Conservation (phyloP, 1,284 basidiomycete genomes). For the Trametes hirsuta region DNA sequence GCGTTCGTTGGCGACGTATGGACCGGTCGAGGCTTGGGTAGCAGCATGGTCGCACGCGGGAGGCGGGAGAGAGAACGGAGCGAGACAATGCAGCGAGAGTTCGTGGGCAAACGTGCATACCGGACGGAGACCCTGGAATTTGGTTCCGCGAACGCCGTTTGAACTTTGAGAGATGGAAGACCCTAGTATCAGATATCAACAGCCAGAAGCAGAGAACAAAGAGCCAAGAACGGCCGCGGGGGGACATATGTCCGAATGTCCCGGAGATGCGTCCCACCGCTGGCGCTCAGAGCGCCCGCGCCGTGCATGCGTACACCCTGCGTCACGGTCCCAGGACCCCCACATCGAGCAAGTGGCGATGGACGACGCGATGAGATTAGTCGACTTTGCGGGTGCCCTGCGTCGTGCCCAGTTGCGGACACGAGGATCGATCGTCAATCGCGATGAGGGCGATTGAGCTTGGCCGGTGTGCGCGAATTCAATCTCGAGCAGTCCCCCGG, state of each 20-base stretch:
- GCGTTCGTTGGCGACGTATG: no score
- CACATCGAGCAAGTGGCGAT: neutral
- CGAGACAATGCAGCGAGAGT: no score
- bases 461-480: neutral
- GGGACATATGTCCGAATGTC: no score
- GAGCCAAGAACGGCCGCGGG: neutral
- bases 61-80: no score
- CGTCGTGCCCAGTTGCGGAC: neutral
- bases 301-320: neutral
- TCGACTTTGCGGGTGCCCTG: conserved; percentile 3
- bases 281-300: neutral
- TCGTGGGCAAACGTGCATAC: no score
- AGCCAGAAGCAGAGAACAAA: neutral
- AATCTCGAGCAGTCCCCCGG: neutral
- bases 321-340: no score
- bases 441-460: conserved; percentile 6
- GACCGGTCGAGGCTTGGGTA: no score
- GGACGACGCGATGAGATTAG: conserved; percentile 11
- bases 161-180: neutral
- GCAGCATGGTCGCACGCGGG: no score
- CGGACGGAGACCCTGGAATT: neutral
- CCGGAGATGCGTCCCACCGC: neutral
- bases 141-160: neutral
- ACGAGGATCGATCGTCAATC: conserved; percentile 23
- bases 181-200: neutral